Evolutionary conservation across 306 rosid species (phyloP), one percentile per base, ranked within the genome.

Genomic region (Begonia loranthoides): DNA sequence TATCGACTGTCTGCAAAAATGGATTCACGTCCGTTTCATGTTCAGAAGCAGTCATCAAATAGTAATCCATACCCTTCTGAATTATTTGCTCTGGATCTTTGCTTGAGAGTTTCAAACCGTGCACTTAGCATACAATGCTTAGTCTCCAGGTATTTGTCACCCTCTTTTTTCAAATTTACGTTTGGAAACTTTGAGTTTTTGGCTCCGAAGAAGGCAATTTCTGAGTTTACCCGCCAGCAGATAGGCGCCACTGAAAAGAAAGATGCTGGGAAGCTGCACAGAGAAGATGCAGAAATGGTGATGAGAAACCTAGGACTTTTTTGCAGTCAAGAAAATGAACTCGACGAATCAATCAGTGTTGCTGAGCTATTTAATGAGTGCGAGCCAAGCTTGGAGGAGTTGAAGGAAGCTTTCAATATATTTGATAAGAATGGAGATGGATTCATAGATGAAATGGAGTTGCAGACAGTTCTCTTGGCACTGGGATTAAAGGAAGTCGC

Each of bases 401-500:
- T 86, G 59, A 86, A 86, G 62, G 73, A 76, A 57, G 93, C 93
- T 70, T 86, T 86, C 57, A 78, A 82, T 60, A 85, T 82, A 47
- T 82, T 74, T 66, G 95, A 86, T 77, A 64, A 70, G 69, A 86
- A 82, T 68, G 63, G 65, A 57, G 88, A 86, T 66, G 87, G 87
- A 15, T 74, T 76, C 49, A 74, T 86, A 50, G 93, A 76, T 64
- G 87, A 70, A 86, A 82, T 68, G 63, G 65, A 57, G 88, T 82
- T 66, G 71, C 79, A 82, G 60, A 74, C 83, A 64, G 81, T 77
- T 70, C 58, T 86, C 12, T 47, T 73, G 15, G 45, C 61, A 16
- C 50, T 86, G 70, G 88, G 93, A 28, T 64, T 86, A 15, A 73
- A 70, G 56, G 73, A 74, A 74, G 82, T 70, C 9, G 39, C 59